These are phyloP conservation scores for Clarireedia hainanense DNA, from an alignment of 2,329 filamentous ascomycete genomes.

Conservation along the genomic window DNA sequence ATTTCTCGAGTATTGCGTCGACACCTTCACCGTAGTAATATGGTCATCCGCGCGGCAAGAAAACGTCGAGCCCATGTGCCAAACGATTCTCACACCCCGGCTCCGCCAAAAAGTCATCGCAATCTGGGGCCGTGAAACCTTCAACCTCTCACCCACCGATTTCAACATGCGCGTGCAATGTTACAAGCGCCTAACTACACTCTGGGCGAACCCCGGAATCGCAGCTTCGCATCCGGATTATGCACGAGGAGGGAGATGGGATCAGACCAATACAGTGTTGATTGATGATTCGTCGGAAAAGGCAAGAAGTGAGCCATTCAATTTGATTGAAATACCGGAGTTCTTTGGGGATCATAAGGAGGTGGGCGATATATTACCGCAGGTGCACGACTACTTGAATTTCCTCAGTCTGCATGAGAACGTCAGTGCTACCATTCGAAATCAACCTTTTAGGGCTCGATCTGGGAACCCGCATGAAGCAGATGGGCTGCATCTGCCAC, in stretches of 20 bases:
- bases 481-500: conserved; percentile 1
- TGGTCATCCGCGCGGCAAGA: conserved; percentile 79
- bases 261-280: conserved; percentile 79
- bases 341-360: conserved; percentile 48
- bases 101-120: conserved; percentile 53
- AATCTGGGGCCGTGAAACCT: conserved; percentile 70
- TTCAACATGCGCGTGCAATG: conserved; percentile 70
- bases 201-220: conserved; percentile 56
- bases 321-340: conserved; percentile 73
- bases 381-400: conserved; percentile 56
- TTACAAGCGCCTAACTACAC: conserved; percentile 71
- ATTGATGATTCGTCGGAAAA: conserved; percentile 83
- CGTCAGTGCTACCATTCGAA: conserved; percentile 53
- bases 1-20: conserved; percentile 69
- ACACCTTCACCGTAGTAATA: conserved; percentile 71
- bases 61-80: conserved; percentile 65
- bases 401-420: conserved; percentile 45
- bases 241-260: conserved; percentile 47
- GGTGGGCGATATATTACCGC: conserved; percentile 38
- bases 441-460: conserved; percentile 38
- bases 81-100: conserved; percentile 49
- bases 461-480: conserved; percentile 2
- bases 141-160: conserved; percentile 57
- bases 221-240: conserved; percentile 37
- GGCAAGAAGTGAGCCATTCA: conserved; percentile 73